Percentiles rank a stretch among this genome's conserved stretches.
Evolutionary conservation across 1,284 basidiomycete species (phyloP).

Genomic region (Veloporphyrellus conicus): DNA sequence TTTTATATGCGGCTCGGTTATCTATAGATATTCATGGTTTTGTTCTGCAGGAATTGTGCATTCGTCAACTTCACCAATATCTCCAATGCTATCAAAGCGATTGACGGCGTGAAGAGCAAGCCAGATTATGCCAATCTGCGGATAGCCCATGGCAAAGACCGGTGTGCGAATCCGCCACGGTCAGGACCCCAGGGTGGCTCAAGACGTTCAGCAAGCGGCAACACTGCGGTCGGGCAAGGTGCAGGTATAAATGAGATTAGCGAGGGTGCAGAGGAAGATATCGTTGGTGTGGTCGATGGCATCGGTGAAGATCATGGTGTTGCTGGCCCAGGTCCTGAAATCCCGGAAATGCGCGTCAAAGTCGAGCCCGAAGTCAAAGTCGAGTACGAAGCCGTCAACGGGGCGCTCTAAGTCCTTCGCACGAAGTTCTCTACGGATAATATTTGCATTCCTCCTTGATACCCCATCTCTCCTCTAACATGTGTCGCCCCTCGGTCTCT

Average conservation of each 20-base stretch:
- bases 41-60: conserved; percentile 69
- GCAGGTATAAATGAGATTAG: conserved; percentile 15
- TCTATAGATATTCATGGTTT: background rate
- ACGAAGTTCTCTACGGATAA: conserved; percentile 21
- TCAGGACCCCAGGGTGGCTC: conserved; percentile 69
- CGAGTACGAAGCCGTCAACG: conserved; percentile 25
- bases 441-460: conserved; percentile 30
- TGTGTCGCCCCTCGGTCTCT: conserved; percentile 23
- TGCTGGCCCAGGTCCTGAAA: conserved; percentile 23
- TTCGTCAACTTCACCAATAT: conserved; percentile 95
- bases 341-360: conserved; percentile 25
- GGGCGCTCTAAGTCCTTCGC: conserved; percentile 20
- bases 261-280: conserved; percentile 22
- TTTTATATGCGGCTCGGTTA: background rate
- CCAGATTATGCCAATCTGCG: conserved; percentile 79
- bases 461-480: conserved; percentile 24
- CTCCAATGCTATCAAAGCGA: conserved; percentile 91
- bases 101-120: conserved; percentile 85
- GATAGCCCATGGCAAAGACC: conserved; percentile 90
- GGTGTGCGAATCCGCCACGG: conserved; percentile 87
- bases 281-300: conserved; percentile 15
- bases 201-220: conserved; percentile 41
- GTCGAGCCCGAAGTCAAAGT: conserved; percentile 2
- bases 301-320: conserved; percentile 25
- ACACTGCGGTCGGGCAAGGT: conserved; percentile 27